Conservation (phyloP, 768 basidiomycete genomes). For the Hortiboletus flavorubellus region DNA sequence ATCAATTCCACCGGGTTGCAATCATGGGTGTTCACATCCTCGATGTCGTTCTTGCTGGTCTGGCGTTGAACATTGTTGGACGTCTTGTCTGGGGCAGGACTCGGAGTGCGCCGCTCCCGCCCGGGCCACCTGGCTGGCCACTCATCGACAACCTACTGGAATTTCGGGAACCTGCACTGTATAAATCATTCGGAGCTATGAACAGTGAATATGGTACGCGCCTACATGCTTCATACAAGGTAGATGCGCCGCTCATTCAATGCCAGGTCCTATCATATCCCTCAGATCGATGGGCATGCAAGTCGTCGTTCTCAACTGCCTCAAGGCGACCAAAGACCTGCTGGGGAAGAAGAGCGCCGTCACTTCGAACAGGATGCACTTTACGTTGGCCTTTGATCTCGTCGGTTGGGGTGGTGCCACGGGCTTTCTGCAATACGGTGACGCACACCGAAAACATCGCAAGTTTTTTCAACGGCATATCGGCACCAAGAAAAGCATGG, state of each 20-base stretch:
- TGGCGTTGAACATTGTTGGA: constrained; percentile 2
- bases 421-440: constrained; percentile 8
- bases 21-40: background rate
- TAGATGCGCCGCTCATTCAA: background rate
- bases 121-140: constrained; percentile 24
- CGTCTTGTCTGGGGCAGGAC: background rate
- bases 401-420: constrained; percentile 6
- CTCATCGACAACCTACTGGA: constrained; percentile 54
- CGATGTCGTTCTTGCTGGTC: constrained; percentile 9
- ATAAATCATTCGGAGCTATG: constrained; percentile 44
- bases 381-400: constrained; percentile 22
- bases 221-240: background rate
- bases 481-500: constrained; percentile 2
- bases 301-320: constrained; percentile 47
- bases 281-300: constrained; percentile 37
- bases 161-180: constrained; percentile 50
- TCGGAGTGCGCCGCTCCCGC: background rate
- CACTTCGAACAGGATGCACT: constrained; percentile 4
- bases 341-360: constrained; percentile 11
- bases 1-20: background rate
- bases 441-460: constrained; percentile 5
- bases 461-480: constrained; percentile 8
- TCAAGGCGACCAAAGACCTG: constrained; percentile 28
- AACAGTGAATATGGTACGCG: constrained; percentile 44
- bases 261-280: background rate